Evolutionary conservation across 192 early-diverging fungal species (phyloP), one percentile per base, ranked within the genome.

Genomic region (Umbelopsis sp.): DNA sequence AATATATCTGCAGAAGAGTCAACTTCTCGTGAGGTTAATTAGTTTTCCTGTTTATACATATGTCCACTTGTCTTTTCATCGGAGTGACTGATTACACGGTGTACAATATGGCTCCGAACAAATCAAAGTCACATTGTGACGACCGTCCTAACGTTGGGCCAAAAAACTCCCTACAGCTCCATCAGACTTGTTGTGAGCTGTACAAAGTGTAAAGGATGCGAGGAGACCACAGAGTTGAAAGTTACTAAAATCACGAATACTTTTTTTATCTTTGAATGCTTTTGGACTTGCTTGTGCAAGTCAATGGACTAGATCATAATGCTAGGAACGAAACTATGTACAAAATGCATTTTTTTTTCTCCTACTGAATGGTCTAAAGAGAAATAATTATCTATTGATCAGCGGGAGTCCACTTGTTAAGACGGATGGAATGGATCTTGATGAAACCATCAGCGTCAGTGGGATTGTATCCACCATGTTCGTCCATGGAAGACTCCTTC

Each of bases 401-500:
- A 35, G 55, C 55, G 30, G 74, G 69, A 33, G 78, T 80, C 90
- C 90, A 93, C 83, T 93, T 93, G 87, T 91, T 93, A 67, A 99
- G 85, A 49, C 97, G 91, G 80, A 99, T 99, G 69, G 91, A 90
- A 77, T 95, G 94, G 77, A 95, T 95, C 87, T 94, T 95, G 90
- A 99, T 99, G 78, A 99, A 99, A 30, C 97, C 97, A 52, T 95
- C 93, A 37, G 95, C 93, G 77, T 96, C 95, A 46, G 78, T 69
- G n/a, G 95, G 97, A 73, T 93, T 88, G 84, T 96, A 96, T 66
- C 94, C 94, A 74, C 92, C 92, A 61, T 89, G 89, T 50, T 90
- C 90, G 80, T 98, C 95, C 97, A 99, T 99, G 64, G 92, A 95
- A 41, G 92, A 91, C 80, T 97, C 93, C 82, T 97, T 91, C 84